Percentiles rank a stretch among this genome's conserved stretches.
Evolutionary conservation across 371 early-diverging fungal genomes (phyloP).

Genomic region (Syncephalastrum sp.): DNA sequence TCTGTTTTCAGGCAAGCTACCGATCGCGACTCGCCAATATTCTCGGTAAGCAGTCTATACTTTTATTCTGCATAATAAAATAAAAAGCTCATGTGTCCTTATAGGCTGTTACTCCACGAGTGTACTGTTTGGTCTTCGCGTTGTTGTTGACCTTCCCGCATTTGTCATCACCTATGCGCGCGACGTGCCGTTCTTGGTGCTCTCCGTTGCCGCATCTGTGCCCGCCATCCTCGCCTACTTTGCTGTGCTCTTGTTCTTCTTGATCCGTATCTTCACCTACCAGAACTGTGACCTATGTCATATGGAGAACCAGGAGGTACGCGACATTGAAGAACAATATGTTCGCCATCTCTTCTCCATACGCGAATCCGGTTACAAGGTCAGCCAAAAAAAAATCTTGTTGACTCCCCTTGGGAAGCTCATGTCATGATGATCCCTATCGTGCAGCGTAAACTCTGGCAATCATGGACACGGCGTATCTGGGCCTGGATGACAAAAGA

Average conservation of each 20-base stretch:
- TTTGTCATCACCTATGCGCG: slow-evolving; percentile 42
- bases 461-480: background rate
- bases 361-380: slow-evolving; percentile 14
- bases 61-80: background rate
- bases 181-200: slow-evolving; percentile 26
- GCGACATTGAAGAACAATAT: slow-evolving; percentile 45
- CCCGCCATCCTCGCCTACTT: slow-evolving; percentile 35
- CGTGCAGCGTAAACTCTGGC: slow-evolving; percentile 4
- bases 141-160: slow-evolving; percentile 34
- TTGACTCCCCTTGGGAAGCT: background rate
- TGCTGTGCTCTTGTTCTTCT: slow-evolving; percentile 29
- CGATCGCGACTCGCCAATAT: slow-evolving; percentile 40
- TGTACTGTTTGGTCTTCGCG: slow-evolving; percentile 30
- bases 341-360: slow-evolving; percentile 23
- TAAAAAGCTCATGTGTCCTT: background rate
- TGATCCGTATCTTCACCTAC: slow-evolving; percentile 22
- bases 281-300: slow-evolving; percentile 29
- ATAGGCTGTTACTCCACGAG: slow-evolving; percentile 27
- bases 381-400: slow-evolving; percentile 3
- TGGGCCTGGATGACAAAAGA: slow-evolving; percentile 4
- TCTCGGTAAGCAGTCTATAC: slow-evolving; percentile 16
- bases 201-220: slow-evolving; percentile 28
- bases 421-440: background rate
- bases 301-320: slow-evolving; percentile 28
- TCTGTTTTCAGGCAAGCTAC: slow-evolving; percentile 45